Evolutionary conservation across 768 basidiomycete genomes (phyloP).

Genomic region (Tephrocybe sp.): DNA sequence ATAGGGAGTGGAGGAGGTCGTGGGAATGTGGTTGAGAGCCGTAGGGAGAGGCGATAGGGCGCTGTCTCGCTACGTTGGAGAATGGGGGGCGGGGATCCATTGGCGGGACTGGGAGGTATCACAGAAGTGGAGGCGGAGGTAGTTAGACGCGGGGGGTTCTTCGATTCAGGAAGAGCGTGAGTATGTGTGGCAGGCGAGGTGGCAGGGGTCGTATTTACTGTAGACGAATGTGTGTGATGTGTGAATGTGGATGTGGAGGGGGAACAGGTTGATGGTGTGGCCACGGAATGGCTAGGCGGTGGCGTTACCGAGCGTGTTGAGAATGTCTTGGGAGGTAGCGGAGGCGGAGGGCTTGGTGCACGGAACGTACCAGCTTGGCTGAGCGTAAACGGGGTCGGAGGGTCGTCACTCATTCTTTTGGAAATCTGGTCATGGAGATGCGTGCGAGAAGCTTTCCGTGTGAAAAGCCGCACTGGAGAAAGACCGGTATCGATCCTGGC

Average conservation of each 20-base stretch:
- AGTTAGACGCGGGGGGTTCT: neutral
- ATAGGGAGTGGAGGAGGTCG: conserved; percentile 34
- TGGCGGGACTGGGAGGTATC: neutral
- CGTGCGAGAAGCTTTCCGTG: conserved; percentile 9
- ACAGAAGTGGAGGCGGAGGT: conserved; percentile 1
- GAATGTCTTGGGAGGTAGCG: conserved; percentile 1
- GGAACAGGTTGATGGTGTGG: neutral
- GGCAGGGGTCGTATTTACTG: neutral
- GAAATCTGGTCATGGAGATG: neutral
- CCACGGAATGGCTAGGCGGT: too few species aligned
- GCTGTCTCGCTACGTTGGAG: conserved; percentile 13
- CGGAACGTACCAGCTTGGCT: neutral
- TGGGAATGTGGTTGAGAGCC: conserved; percentile 18
- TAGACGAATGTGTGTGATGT: neutral
- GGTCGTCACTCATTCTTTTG: neutral
- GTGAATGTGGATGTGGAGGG: neutral
- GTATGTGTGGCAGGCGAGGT: conserved; percentile 2
- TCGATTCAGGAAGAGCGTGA: neutral
- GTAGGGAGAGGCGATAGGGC: conserved; percentile 13
- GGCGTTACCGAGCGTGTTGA: neutral
- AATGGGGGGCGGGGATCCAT: neutral
- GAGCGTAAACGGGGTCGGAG: neutral
- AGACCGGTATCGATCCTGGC: conserved; percentile 7
- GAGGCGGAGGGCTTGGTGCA: conserved; percentile 2
- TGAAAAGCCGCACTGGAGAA: conserved; percentile 6